Evolutionary conservation across 2,329 filamentous ascomycete genomes (phyloP).

Genomic region (Microcyclospora tardicrescens): DNA sequence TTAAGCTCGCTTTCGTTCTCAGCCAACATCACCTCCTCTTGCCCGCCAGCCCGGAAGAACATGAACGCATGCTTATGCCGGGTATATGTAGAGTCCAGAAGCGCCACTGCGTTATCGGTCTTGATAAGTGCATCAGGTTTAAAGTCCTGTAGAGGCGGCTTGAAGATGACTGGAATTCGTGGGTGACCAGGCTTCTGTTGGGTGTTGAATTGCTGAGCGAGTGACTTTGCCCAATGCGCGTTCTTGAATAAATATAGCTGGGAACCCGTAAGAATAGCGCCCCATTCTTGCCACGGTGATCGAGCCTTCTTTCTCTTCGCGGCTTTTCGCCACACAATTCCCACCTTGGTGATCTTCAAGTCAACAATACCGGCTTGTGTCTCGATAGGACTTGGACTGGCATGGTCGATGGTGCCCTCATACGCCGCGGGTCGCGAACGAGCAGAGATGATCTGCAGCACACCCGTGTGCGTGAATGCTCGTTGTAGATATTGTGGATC

Average conservation of each 20-base stretch:
- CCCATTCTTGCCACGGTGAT: slow-evolving; percentile 98
- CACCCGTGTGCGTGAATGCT: slow-evolving; percentile 80
- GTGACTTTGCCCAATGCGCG: slow-evolving; percentile 75
- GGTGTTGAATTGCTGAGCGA: slow-evolving; percentile 77
- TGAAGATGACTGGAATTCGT: slow-evolving; percentile 71
- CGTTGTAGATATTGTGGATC: slow-evolving; percentile 73
- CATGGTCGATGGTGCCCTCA: slow-evolving; percentile 43
- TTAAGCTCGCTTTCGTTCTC: slow-evolving; percentile 87
- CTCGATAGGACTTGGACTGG: slow-evolving; percentile 47
- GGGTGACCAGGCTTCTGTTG: slow-evolving; percentile 68
- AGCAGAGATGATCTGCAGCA: slow-evolving; percentile 89
- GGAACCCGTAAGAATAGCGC: slow-evolving; percentile 87
- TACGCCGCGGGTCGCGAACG: slow-evolving; percentile 91
- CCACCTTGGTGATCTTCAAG: slow-evolving; percentile 95
- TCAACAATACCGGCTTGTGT: slow-evolving; percentile 88
- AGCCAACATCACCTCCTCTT: slow-evolving; percentile 83
- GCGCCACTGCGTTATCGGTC: slow-evolving; percentile 79
- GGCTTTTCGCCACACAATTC: slow-evolving; percentile 88
- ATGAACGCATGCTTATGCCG: slow-evolving; percentile 93
- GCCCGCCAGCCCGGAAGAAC: slow-evolving; percentile 71
- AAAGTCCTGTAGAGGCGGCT: slow-evolving; percentile 78
- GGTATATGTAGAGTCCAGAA: slow-evolving; percentile 76
- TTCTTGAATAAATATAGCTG: slow-evolving; percentile 96
- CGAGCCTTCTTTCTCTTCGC: slow-evolving; percentile 86
- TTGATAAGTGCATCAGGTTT: slow-evolving; percentile 91